Percentiles rank a stretch among this genome's conserved stretches.
phyloP scores from a whole-genome alignment of 2,329 filamentous ascomycete genomes.

The Aspergillus luchuensis region DNA sequence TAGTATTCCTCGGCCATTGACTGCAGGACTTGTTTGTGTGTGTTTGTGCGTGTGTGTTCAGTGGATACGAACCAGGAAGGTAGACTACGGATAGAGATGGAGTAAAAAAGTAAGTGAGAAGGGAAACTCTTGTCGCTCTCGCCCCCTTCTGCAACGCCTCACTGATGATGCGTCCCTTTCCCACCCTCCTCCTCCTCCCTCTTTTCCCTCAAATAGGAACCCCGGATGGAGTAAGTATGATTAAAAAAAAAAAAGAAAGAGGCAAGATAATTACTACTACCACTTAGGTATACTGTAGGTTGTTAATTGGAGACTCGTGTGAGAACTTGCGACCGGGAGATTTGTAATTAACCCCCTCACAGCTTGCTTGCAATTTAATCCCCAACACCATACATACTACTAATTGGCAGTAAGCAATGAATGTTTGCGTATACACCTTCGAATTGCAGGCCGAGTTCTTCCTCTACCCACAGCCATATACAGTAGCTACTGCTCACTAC shows the following conservation, averaged over 20 bases:
- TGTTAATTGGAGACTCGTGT: too few relatives aligned
- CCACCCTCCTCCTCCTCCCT: too few relatives aligned
- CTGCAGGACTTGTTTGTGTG: too few relatives aligned
- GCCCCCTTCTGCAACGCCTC: slow-evolving; percentile 1
- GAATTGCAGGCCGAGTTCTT: too few relatives aligned
- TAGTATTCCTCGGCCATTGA: too few relatives aligned
- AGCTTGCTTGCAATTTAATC: background rate
- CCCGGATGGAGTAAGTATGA: background rate
- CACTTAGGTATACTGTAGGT: too few relatives aligned
- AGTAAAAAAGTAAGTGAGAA: background rate
- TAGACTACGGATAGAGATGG: background rate
- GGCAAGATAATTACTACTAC: background rate
- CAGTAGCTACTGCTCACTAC: too few relatives aligned
- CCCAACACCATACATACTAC: background rate
- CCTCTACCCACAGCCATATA: too few relatives aligned
- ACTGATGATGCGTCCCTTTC: slow-evolving; percentile 7
- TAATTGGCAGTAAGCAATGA: too few relatives aligned
- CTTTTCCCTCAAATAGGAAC: too few relatives aligned
- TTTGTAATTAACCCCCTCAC: slow-evolving; percentile 1
- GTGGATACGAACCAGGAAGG: slow-evolving; percentile 1
- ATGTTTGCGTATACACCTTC: too few relatives aligned
- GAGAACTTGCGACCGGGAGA: background rate
- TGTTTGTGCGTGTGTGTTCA: background rate
- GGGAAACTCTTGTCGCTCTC: background rate
- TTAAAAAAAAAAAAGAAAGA: background rate